Conservation (phyloP, 2,329 filamentous ascomycete genomes). For the Gyromitra esculenta region DNA sequence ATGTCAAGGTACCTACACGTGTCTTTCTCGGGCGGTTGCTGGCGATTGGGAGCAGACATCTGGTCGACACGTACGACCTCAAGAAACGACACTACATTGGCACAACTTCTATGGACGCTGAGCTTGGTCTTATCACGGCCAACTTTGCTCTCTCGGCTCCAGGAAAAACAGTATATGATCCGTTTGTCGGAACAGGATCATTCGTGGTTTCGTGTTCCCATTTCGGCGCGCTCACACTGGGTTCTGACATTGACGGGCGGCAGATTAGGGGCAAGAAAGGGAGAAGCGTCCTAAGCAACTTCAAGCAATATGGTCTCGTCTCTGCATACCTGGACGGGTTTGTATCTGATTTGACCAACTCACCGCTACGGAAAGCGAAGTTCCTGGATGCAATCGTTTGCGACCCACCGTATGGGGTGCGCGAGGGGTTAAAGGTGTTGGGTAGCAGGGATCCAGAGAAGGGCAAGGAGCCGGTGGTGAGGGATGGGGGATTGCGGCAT, state of each 20-base stretch:
- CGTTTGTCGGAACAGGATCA: slow-evolving; percentile 93
- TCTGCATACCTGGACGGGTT: slow-evolving; percentile 78
- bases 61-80: slow-evolving; percentile 79
- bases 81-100: slow-evolving; percentile 95
- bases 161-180: slow-evolving; percentile 89
- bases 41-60: slow-evolving; percentile 72
- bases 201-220: slow-evolving; percentile 91
- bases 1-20: slow-evolving; percentile 31
- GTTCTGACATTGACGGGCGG: slow-evolving; percentile 92
- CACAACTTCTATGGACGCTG: slow-evolving; percentile 97
- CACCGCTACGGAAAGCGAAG: slow-evolving; percentile 71
- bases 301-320: slow-evolving; percentile 80
- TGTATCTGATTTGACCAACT: slow-evolving; percentile 86
- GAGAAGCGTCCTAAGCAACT: slow-evolving; percentile 75
- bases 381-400: slow-evolving; percentile 91
- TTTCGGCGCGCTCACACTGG: slow-evolving; percentile 84
- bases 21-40: slow-evolving; percentile 77
- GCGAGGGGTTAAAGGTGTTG: slow-evolving; percentile 88
- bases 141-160: slow-evolving; percentile 86
- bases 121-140: slow-evolving; percentile 88
- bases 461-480: slow-evolving; percentile 68
- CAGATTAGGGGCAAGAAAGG: slow-evolving; percentile 76
- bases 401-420: slow-evolving; percentile 94
- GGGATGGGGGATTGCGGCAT: slow-evolving; percentile 75
- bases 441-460: slow-evolving; percentile 76